These are phyloP conservation scores for Millerozyma acaciae DNA, from an alignment of 805 yeast species.

Conservation along the genomic window DNA sequence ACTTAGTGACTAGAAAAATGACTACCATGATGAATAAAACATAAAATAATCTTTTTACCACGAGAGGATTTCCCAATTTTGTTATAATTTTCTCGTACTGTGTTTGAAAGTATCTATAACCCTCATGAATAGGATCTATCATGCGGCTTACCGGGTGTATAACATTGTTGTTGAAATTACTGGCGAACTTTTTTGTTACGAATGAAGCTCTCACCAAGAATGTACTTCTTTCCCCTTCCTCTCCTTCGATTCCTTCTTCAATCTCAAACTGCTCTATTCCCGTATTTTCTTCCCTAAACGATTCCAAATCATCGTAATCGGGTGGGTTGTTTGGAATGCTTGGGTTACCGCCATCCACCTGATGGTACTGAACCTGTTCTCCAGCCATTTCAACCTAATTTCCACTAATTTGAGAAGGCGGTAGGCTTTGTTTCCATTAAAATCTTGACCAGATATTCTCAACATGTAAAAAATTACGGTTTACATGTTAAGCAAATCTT, in stretches of 20 bases:
- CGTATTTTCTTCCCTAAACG: conserved; percentile 2
- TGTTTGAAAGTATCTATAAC: conserved; percentile 35
- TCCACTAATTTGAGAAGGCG: too few species aligned
- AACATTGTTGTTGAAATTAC: conserved; percentile 30
- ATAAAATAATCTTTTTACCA: conserved; percentile 72
- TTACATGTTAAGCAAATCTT: too few species aligned
- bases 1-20: conserved; percentile 53
- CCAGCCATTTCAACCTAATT: too few species aligned
- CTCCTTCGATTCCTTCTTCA: conserved; percentile 26
- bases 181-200: conserved; percentile 32
- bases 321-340: conserved; percentile 14
- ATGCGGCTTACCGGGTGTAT: conserved; percentile 43
- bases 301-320: conserved; percentile 10
- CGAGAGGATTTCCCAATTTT: conserved; percentile 79
- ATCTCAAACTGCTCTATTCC: conserved; percentile 34
- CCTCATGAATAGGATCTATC: conserved; percentile 51
- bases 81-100: conserved; percentile 56
- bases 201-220: conserved; percentile 36
- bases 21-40: conserved; percentile 60
- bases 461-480: too few species aligned
- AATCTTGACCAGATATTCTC: too few species aligned
- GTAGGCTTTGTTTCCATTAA: too few species aligned
- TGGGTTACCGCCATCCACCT: conserved; percentile 1
- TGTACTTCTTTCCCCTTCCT: conserved; percentile 15
- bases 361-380: conserved; percentile 3